A percentile compares a stretch with the other conserved stretches of the same genome.
Evolutionary conservation across 345 rosid genomes (phyloP).

Genomic region (Hypericum perforatum): DNA sequence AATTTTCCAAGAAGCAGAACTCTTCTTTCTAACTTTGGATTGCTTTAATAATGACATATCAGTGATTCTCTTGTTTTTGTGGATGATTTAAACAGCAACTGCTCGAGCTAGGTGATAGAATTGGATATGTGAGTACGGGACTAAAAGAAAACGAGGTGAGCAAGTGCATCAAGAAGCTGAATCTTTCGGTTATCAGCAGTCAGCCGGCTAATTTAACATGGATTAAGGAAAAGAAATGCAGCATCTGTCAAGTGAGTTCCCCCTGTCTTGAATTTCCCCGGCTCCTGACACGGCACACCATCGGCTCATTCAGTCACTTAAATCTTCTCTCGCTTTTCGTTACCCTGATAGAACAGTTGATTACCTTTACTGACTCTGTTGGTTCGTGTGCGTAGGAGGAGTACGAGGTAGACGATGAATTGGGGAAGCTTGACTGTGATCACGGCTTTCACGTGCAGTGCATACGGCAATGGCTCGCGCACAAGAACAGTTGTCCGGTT

Average conservation of each 20-base stretch:
- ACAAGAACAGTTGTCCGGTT: slow-evolving; percentile 75
- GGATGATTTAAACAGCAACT: slow-evolving; percentile 41
- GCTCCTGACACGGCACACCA: neutral
- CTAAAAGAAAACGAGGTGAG: slow-evolving; percentile 67
- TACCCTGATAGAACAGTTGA: neutral
- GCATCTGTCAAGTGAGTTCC: slow-evolving; percentile 62
- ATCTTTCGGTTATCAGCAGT: slow-evolving; percentile 27
- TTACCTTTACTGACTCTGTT: neutral
- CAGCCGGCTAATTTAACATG: slow-evolving; percentile 20
- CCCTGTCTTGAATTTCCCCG: no score
- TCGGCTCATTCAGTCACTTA: neutral
- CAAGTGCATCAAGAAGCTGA: slow-evolving; percentile 50
- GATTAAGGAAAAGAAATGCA: slow-evolving; percentile 58
- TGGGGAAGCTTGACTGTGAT: slow-evolving; percentile 65
- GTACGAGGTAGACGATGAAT: slow-evolving; percentile 50
- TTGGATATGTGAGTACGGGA: slow-evolving; percentile 78
- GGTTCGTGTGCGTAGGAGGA: slow-evolving; percentile 51
- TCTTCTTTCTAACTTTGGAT: no score
- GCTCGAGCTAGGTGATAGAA: slow-evolving; percentile 82
- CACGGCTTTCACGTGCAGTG: slow-evolving; percentile 73
- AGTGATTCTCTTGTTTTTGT: neutral
- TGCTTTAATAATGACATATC: neutral
- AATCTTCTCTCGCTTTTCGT: no score
- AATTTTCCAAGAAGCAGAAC: no score
- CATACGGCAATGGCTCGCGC: slow-evolving; percentile 76